Conservation (phyloP, 108 stramenopile species). For the Nitzschia sp. region DNA sequence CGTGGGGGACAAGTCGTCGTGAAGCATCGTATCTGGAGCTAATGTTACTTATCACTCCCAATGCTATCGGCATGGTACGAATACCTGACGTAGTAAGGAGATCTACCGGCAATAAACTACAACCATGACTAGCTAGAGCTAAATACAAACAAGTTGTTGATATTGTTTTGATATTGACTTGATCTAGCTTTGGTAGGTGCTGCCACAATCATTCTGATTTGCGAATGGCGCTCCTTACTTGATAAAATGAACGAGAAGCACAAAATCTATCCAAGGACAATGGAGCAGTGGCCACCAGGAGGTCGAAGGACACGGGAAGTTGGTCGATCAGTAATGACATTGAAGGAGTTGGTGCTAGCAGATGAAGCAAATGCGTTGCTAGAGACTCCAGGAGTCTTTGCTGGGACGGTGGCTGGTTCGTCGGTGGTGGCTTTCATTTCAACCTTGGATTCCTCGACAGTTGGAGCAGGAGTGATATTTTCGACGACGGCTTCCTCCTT, state of each 20-base stretch:
- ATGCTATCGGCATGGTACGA: too few relatives aligned
- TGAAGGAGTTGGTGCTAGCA: conserved; percentile 58
- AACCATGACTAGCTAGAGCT: background rate
- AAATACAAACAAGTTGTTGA: background rate
- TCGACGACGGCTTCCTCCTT: background rate
- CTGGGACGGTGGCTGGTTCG: background rate
- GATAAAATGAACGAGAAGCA: too few relatives aligned
- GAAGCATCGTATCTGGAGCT: too few relatives aligned
- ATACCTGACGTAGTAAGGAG: too few relatives aligned
- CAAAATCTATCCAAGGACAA: conserved; percentile 46
- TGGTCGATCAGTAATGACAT: conserved; percentile 78
- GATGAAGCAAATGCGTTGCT: conserved; percentile 70
- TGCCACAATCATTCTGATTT: too few relatives aligned
- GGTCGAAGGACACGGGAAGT: conserved; percentile 66
- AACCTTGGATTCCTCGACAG: background rate
- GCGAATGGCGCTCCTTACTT: too few relatives aligned
- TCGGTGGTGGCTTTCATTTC: conserved; percentile 7
- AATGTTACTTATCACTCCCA: too few relatives aligned
- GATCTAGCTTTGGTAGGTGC: too few relatives aligned
- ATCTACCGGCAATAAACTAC: background rate
- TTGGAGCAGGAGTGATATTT: background rate
- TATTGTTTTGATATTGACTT: too few relatives aligned
- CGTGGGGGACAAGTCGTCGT: too few relatives aligned
- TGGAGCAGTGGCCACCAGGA: conserved; percentile 60
- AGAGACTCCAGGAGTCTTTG: conserved; percentile 13